These are phyloP conservation scores for Colletotrichum limetticola DNA, from an alignment of 2,329 filamentous ascomycete genomes.

Conservation along the genomic window DNA sequence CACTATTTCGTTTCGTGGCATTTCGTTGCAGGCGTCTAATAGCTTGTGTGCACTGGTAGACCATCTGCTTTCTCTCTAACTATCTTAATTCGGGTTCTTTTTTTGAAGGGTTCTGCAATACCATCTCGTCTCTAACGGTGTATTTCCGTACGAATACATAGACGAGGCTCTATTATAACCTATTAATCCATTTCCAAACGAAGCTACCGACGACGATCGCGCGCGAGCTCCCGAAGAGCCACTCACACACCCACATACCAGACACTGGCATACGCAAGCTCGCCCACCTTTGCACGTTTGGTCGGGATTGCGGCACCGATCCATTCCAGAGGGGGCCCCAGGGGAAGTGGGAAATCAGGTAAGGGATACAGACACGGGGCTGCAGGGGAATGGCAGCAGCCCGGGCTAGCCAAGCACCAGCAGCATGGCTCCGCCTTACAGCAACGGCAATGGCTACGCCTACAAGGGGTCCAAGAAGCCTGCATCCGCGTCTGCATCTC, in stretches of 20 bases:
- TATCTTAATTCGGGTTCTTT: background rate
- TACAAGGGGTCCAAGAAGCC: conserved; percentile 27
- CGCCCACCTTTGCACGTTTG: background rate
- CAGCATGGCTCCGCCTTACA: conserved; percentile 50
- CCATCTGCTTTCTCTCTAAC: background rate
- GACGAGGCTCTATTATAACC: background rate
- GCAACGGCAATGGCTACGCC: conserved; percentile 44
- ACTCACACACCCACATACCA: conserved; percentile 8
- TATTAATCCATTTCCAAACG: background rate
- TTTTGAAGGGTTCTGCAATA: background rate
- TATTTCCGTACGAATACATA: background rate
- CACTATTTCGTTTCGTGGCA: background rate
- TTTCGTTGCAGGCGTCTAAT: conserved; percentile 19
- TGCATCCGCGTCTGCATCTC: background rate
- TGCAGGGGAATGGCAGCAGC: conserved; percentile 41
- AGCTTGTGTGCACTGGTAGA: background rate
- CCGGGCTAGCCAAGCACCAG: conserved; percentile 23
- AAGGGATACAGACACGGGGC: conserved; percentile 14
- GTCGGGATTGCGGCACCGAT: conserved; percentile 15
- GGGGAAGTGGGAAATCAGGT: conserved; percentile 4
- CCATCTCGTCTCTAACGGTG: background rate
- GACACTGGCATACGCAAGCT: conserved; percentile 19
- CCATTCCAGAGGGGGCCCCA: conserved; percentile 19
- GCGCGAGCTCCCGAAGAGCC: conserved; percentile 12
- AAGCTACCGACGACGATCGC: conserved; percentile 26